phyloP scores from a whole-genome alignment of 23 red algal genomes.

The Chondrus crispus region DNA sequence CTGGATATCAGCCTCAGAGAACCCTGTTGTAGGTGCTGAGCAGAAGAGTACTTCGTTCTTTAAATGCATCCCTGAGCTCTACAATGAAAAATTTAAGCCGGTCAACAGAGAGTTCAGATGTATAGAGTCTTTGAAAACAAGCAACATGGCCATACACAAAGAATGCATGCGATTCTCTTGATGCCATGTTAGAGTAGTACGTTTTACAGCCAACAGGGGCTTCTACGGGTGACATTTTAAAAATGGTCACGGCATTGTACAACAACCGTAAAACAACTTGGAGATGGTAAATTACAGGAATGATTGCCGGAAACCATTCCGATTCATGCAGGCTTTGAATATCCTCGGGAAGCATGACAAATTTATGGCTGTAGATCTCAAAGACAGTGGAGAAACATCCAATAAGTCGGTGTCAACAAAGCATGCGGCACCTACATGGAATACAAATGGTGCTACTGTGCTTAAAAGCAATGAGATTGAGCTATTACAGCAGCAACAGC shows the following conservation, averaged over 20 bases:
- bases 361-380: background rate
- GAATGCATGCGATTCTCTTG: background rate
- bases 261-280: background rate
- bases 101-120: background rate
- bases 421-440: background rate
- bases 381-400: background rate
- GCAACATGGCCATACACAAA: background rate
- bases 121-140: background rate
- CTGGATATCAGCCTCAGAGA: too few species aligned
- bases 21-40: too few species aligned
- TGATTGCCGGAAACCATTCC: conserved; percentile 22
- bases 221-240: background rate
- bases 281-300: background rate
- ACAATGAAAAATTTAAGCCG: background rate
- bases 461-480: too few species aligned
- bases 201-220: conserved; percentile 6
- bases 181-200: background rate
- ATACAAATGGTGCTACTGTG: too few species aligned
- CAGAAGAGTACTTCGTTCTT: too few species aligned
- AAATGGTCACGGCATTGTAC: background rate
- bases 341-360: background rate
- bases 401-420: background rate
- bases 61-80: too few species aligned
- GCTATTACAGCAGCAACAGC: too few species aligned
- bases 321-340: background rate